Conservation (phyloP, 768 basidiomycete genomes). For the Lactarius indigo region DNA sequence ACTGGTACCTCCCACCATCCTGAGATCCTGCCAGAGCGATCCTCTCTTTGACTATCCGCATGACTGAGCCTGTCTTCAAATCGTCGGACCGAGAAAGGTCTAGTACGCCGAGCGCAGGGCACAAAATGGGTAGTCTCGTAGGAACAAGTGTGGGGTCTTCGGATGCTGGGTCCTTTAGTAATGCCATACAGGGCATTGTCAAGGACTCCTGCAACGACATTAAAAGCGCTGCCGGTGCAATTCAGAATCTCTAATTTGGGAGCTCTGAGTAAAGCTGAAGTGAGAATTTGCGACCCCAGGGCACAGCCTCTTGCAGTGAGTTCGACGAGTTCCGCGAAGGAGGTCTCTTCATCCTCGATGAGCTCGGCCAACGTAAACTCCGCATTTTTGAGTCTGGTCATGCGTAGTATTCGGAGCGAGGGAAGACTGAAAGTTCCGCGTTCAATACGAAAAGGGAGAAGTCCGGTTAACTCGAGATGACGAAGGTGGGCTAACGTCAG, state of each 20-base stretch:
- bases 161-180: neutral
- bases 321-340: constrained; percentile 18
- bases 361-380: neutral
- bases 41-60: constrained; percentile 23
- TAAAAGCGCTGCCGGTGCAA: constrained; percentile 3
- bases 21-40: constrained; percentile 3
- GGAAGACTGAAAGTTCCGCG: constrained; percentile 15
- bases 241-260: constrained; percentile 11
- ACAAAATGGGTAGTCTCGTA: constrained; percentile 16
- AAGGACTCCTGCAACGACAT: constrained; percentile 10
- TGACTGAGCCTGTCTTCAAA: constrained; percentile 20
- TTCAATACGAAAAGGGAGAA: neutral
- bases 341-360: constrained; percentile 12
- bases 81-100: constrained; percentile 17
- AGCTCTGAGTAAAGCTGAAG: neutral
- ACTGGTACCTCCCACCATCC: constrained; percentile 10
- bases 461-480: constrained; percentile 18
- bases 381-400: neutral
- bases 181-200: neutral
- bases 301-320: constrained; percentile 5
- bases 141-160: neutral
- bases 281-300: neutral
- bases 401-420: constrained; percentile 16
- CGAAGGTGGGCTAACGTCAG: constrained; percentile 17
- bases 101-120: constrained; percentile 19